These are phyloP conservation scores for Penicillium sclerotiorum DNA, from an alignment of 2,329 filamentous ascomycete genomes.

Conservation along the genomic window DNA sequence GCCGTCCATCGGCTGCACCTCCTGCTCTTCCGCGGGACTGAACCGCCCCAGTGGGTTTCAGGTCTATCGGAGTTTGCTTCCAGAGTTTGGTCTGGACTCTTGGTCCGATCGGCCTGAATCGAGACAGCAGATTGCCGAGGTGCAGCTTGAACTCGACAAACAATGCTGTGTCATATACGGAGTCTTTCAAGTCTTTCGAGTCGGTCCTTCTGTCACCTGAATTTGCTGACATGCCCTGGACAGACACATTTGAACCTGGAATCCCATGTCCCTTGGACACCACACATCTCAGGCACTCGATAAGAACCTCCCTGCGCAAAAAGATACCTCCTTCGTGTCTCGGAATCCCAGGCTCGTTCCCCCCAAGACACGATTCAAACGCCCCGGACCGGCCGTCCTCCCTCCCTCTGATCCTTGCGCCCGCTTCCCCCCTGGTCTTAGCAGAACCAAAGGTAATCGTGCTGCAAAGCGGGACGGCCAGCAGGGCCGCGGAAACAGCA, in stretches of 20 bases:
- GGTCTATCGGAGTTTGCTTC: slow-evolving; percentile 19
- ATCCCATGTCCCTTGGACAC: neutral
- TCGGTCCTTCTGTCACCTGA: no score
- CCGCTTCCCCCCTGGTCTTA: slow-evolving; percentile 12
- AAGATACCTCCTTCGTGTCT: slow-evolving; percentile 16
- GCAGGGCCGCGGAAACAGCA: neutral
- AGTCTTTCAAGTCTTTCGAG: neutral
- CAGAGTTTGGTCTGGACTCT: neutral
- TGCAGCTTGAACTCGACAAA: slow-evolving; percentile 5
- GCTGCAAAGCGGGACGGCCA: slow-evolving; percentile 12
- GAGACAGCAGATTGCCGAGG: slow-evolving; percentile 3
- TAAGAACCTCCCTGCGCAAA: slow-evolving; percentile 1
- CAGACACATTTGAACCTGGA: no score
- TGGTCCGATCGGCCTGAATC: neutral
- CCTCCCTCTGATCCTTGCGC: no score
- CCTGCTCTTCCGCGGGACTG: slow-evolving; percentile 15
- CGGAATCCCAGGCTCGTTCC: slow-evolving; percentile 7
- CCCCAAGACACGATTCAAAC: neutral
- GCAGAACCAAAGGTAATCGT: slow-evolving; percentile 9
- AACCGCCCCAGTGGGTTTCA: slow-evolving; percentile 15
- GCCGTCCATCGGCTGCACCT: slow-evolving; percentile 11
- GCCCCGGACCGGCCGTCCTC: slow-evolving; percentile 17
- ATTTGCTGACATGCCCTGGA: no score
- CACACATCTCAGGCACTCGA: neutral
- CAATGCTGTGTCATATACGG: slow-evolving; percentile 1